Base-by-base conservation (phyloP, 1,284 basidiomycete genomes). In the Xerocomus nothofagi region DNA sequence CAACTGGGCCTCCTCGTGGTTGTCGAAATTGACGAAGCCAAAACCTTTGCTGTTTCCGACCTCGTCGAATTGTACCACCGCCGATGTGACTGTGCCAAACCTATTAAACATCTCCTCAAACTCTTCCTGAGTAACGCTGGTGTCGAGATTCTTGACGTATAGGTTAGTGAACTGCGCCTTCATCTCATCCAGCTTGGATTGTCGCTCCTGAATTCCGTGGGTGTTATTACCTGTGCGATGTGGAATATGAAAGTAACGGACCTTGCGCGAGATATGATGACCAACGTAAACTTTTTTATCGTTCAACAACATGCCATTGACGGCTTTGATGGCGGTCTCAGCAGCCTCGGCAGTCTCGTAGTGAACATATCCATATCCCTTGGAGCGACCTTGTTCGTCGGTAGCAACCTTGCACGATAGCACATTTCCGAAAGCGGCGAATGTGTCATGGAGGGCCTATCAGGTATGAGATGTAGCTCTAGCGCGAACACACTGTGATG, bases 281-380 rank as follows among this genome's bases (percentile, higher is more conserved):
- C 96, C 97, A 63, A 99, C 97, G 67, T 89, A 99, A 63, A 99
- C 97, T 78, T 98, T 96, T 77, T 95, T 96, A 77, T 99, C 97
- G 75, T 99, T 99, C 68, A 99, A 77, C 55, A 99, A 75, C 97
- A 99, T 99, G 59, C 96, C 95, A 72, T 99, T 98, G 71, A 99
- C 97, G 55, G 93, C 91, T 76, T 97, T 92, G 81, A 99, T 99
- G 58, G 95, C 94, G 51, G 84, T 88, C 26, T 97, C 92, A 55
- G 96, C 95, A 24, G 96, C 91, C 75, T 99, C 97, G 50, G 88
- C 91, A 55, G 94, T 97, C 76, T 98, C 95, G 74, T 99, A 99
- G 75, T 99, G 97, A 53, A 99, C 96, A 72, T 96, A 99, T 47
- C 96, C 97, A 69, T 98, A 99, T 55, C 95, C 94, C 70, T 91